A percentile compares a stretch with the other conserved stretches of the same genome.
phyloP scores from a whole-genome alignment of 495 filamentous ascomycete species.

The Lasiosphaeria hispida region DNA sequence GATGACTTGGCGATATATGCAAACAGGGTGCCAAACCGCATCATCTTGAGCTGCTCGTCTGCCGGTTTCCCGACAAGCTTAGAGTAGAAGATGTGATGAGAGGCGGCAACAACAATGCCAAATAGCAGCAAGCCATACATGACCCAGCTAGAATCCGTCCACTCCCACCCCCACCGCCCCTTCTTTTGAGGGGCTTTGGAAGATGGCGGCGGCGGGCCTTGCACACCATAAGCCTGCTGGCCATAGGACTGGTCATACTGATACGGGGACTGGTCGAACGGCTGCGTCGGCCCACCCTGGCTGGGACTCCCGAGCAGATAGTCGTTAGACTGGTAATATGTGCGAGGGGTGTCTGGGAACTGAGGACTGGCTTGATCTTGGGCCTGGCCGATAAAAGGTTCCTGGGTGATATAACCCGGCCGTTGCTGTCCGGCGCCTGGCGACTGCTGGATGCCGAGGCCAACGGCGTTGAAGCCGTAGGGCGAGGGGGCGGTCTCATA shows the following conservation, averaged over 20 bases:
- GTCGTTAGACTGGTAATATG: slow-evolving; percentile 8
- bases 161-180: slow-evolving; percentile 9
- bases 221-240: neutral
- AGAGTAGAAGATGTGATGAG: slow-evolving; percentile 27
- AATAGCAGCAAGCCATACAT: slow-evolving; percentile 25
- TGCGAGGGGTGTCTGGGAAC: neutral
- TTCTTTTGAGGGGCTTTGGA: no score
- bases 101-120: slow-evolving; percentile 22
- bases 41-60: slow-evolving; percentile 29
- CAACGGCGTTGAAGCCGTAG: no score
- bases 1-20: slow-evolving; percentile 28
- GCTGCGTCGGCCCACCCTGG: neutral
- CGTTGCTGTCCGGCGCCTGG: no score
- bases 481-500: no score
- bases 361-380: slow-evolving; percentile 2
- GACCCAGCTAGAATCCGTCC: slow-evolving; percentile 20
- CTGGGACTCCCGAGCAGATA: slow-evolving; percentile 6
- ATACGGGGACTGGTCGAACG: slow-evolving; percentile 1
- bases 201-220: no score
- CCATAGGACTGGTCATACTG: neutral
- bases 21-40: slow-evolving; percentile 26
- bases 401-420: no score
- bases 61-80: slow-evolving; percentile 22
- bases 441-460: no score
- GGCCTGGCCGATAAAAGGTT: no score